Conservation (phyloP, 768 basidiomycete genomes). For the Termitomyces sp. region DNA sequence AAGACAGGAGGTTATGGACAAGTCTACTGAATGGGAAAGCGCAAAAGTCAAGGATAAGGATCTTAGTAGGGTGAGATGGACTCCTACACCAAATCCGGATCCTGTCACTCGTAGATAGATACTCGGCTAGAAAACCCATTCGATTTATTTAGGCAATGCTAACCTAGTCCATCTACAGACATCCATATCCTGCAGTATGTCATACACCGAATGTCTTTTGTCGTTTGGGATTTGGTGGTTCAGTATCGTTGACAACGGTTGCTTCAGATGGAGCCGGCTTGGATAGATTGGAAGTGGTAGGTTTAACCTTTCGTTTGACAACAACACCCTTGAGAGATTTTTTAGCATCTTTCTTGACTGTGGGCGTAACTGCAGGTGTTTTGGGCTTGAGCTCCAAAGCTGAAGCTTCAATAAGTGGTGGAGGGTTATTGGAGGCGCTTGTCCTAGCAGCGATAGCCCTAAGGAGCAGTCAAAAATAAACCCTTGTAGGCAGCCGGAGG, state of each 20-base stretch:
- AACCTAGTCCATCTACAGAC: neutral
- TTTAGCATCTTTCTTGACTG: slow-evolving; percentile 58
- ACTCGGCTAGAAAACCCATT: neutral
- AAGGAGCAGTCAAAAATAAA: slow-evolving; percentile 1
- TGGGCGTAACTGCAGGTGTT: slow-evolving; percentile 17
- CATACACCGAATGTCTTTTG: slow-evolving; percentile 41
- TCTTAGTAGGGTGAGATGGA: slow-evolving; percentile 67
- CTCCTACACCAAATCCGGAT: slow-evolving; percentile 62
- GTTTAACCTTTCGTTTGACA: slow-evolving; percentile 69
- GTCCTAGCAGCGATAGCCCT: slow-evolving; percentile 68
- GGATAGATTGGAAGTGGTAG: slow-evolving; percentile 16
- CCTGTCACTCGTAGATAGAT: slow-evolving; percentile 14
- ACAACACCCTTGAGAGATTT: slow-evolving; percentile 72
- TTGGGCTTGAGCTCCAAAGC: slow-evolving; percentile 28
- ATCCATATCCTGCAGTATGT: slow-evolving; percentile 4
- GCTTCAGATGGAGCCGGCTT: slow-evolving; percentile 10
- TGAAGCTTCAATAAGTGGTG: slow-evolving; percentile 29
- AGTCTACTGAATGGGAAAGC: slow-evolving; percentile 50
- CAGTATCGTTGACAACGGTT: neutral
- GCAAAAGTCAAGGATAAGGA: slow-evolving; percentile 50
- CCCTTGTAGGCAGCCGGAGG: neutral
- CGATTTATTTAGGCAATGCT: neutral
- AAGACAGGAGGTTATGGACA: slow-evolving; percentile 65
- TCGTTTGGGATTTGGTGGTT: slow-evolving; percentile 46
- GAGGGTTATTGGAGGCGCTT: slow-evolving; percentile 38